A percentile compares a stretch with the other conserved stretches of the same genome.
These are phyloP conservation scores for Pouteria glomerata DNA, from an alignment of 148 eudicot genomes.

Conservation along the genomic window DNA sequence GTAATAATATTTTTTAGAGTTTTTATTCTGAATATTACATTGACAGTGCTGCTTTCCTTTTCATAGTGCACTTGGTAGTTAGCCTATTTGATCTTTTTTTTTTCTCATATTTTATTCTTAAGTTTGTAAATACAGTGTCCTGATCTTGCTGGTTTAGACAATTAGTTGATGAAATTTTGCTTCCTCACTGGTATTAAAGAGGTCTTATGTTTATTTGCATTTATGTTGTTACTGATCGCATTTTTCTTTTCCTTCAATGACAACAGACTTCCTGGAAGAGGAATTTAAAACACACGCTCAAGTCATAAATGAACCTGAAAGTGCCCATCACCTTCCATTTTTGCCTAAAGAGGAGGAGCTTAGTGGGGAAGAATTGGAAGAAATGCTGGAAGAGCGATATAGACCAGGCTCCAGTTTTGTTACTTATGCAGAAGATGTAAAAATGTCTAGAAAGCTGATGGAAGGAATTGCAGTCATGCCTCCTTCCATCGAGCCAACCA, in stretches of 20 bases:
- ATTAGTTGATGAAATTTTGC: not conserved
- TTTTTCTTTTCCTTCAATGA: not conserved
- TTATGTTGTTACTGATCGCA: not conserved
- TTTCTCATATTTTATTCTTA: not conserved
- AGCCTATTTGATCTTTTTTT: not conserved
- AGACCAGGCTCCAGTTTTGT: constrained; percentile 60
- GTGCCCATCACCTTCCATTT: constrained; percentile 38
- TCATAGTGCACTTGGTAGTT: not conserved
- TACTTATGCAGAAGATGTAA: constrained; percentile 68
- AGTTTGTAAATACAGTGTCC: no score
- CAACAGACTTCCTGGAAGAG: constrained; percentile 54
- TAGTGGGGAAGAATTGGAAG: constrained; percentile 75
- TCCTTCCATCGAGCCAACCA: constrained; percentile 45
- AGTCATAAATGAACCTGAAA: constrained; percentile 39
- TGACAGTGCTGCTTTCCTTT: not conserved
- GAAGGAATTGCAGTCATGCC: constrained; percentile 33
- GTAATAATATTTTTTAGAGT: no score
- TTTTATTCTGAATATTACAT: no score
- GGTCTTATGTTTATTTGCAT: not conserved
- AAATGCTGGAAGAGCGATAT: constrained; percentile 70
- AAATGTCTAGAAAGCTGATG: constrained; percentile 36
- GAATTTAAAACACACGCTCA: constrained; percentile 32
- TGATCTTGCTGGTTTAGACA: not conserved
- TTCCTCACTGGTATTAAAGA: not conserved
- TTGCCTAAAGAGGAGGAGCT: constrained; percentile 79